Conservation (phyloP, 345 rosid genomes). For the Eutrema heterophyllum region DNA sequence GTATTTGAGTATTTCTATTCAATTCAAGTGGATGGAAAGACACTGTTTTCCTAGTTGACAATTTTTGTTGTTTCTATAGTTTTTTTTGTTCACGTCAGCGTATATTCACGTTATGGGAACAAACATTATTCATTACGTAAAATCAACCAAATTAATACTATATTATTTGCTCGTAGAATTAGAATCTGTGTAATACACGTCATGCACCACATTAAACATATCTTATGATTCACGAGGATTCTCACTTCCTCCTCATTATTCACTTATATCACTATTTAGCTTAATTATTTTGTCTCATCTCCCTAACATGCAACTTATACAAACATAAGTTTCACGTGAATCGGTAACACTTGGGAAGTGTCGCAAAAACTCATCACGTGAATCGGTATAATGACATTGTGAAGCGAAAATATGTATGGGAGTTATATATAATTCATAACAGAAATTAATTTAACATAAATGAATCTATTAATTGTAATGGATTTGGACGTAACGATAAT, state of each 20-base stretch:
- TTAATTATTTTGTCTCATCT: neutral
- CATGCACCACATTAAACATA: neutral
- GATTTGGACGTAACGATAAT: too few species aligned
- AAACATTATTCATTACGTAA: neutral
- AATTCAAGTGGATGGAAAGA: neutral
- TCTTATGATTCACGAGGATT: neutral
- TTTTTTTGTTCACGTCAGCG: neutral
- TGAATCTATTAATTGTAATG: too few species aligned
- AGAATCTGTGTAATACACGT: conserved; percentile 16
- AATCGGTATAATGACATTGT: too few species aligned
- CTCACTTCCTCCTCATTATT: neutral
- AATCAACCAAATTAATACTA: neutral
- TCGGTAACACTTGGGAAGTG: neutral
- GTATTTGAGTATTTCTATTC: neutral
- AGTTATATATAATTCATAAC: too few species aligned
- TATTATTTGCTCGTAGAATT: neutral
- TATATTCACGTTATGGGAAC: conserved; percentile 4
- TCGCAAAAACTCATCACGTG: neutral
- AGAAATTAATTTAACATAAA: too few species aligned
- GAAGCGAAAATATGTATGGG: too few species aligned
- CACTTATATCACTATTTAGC: neutral
- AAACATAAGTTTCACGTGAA: neutral
- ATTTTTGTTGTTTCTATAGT: neutral
- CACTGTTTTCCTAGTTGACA: neutral
- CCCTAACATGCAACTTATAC: neutral